phyloP scores from a whole-genome alignment of 768 basidiomycete species.

The Pleurotus cornucopiae region DNA sequence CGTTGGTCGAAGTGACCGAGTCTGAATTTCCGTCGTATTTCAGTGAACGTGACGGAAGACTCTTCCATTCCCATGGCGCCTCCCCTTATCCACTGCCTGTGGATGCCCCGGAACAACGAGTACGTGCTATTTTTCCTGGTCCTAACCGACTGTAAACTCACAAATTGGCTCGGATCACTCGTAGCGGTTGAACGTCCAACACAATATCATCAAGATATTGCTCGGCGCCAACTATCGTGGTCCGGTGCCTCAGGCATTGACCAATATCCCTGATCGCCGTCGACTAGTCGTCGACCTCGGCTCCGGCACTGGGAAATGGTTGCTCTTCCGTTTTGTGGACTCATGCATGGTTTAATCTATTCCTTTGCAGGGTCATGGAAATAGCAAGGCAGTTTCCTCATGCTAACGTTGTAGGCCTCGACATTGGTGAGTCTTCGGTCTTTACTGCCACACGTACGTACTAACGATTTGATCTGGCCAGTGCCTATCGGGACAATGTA shows the following conservation, averaged over 20 bases:
- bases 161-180: not conserved
- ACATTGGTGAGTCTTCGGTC: constrained; percentile 56
- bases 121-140: constrained; percentile 26
- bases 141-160: constrained; percentile 1
- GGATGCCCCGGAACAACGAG: constrained; percentile 66
- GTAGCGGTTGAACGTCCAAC: constrained; percentile 52
- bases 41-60: constrained; percentile 49
- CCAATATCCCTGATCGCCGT: constrained; percentile 30
- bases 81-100: constrained; percentile 73
- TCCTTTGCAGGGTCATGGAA: constrained; percentile 58
- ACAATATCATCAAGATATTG: constrained; percentile 43
- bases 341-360: constrained; percentile 9
- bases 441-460: constrained; percentile 1
- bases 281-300: constrained; percentile 70
- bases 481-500: constrained; percentile 70
- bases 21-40: constrained; percentile 63
- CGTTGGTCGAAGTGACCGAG: constrained; percentile 33
- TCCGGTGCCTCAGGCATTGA: constrained; percentile 53
- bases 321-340: constrained; percentile 19
- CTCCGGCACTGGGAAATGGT: constrained; percentile 76
- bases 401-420: constrained; percentile 65
- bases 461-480: constrained; percentile 20
- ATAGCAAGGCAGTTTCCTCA: constrained; percentile 66
- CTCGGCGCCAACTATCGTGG: constrained; percentile 57
- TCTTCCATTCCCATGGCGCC: constrained; percentile 62